Conservation (phyloP, 2,329 filamentous ascomycete genomes). For the Aureobasidium sp. region DNA sequence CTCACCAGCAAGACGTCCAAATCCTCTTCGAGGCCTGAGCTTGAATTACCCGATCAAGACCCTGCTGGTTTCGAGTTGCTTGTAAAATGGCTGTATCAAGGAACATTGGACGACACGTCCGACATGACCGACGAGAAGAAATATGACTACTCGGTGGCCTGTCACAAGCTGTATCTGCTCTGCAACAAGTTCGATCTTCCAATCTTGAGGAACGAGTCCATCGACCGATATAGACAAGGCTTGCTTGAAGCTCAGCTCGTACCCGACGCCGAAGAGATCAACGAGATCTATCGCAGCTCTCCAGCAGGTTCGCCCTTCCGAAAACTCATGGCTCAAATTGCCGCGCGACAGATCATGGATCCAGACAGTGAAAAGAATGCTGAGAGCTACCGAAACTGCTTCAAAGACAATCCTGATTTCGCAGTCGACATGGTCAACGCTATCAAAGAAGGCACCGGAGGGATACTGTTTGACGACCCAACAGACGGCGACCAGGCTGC, state of each 20-base stretch:
- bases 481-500: slow-evolving; percentile 40
- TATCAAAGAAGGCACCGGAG: slow-evolving; percentile 43
- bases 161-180: slow-evolving; percentile 47
- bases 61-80: slow-evolving; percentile 47
- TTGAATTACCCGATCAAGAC: slow-evolving; percentile 45
- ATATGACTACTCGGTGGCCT: slow-evolving; percentile 48
- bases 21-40: slow-evolving; percentile 29
- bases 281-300: slow-evolving; percentile 45
- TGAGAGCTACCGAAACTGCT: slow-evolving; percentile 43
- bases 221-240: slow-evolving; percentile 47
- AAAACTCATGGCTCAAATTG: slow-evolving; percentile 45
- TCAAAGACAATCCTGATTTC: slow-evolving; percentile 44
- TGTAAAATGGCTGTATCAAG: slow-evolving; percentile 52
- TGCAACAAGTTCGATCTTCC: slow-evolving; percentile 46
- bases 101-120: slow-evolving; percentile 44
- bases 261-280: slow-evolving; percentile 48
- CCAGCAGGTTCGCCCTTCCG: slow-evolving; percentile 42
- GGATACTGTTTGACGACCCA: slow-evolving; percentile 46
- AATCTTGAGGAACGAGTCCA: slow-evolving; percentile 46
- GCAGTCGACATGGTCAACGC: slow-evolving; percentile 48
- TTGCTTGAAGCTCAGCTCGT: slow-evolving; percentile 45
- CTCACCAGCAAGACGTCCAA: slow-evolving; percentile 30
- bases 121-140: slow-evolving; percentile 41
- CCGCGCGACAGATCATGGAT: slow-evolving; percentile 52
- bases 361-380: slow-evolving; percentile 44